phyloP scores from a whole-genome alignment of 2,329 filamentous ascomycete genomes.

The Diaporthe sp. region DNA sequence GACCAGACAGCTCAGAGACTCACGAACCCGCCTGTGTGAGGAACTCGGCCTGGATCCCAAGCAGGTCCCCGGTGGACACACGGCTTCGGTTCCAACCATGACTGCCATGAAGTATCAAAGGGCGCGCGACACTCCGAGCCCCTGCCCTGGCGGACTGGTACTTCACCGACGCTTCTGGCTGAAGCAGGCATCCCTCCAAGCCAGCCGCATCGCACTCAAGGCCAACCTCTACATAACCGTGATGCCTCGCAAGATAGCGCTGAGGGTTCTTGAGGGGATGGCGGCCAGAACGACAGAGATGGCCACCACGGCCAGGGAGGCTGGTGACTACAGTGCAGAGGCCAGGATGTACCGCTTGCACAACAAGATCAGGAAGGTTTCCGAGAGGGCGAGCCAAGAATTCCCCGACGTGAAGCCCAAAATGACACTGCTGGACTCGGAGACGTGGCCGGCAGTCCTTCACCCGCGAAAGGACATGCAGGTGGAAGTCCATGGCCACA shows the following conservation, averaged over 20 bases:
- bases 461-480: slow-evolving; percentile 8
- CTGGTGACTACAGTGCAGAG: not conserved
- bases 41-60: not conserved
- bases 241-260: not conserved
- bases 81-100: not conserved
- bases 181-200: not conserved
- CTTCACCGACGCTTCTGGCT: not conserved
- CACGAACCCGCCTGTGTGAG: slow-evolving; percentile 2
- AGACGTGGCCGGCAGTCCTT: slow-evolving; percentile 13
- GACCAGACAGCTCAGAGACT: not conserved
- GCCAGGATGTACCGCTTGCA: not conserved
- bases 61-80: not conserved
- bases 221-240: not conserved
- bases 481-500: slow-evolving; percentile 2
- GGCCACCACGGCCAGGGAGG: not conserved
- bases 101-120: not conserved
- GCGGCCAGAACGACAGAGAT: not conserved
- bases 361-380: slow-evolving; percentile 18
- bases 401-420: not conserved
- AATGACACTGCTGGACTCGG: slow-evolving; percentile 23
- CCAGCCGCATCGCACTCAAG: slow-evolving; percentile 10
- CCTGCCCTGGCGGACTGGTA: not conserved
- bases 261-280: not conserved
- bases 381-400: slow-evolving; percentile 1
- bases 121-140: not conserved